Base-by-base conservation (phyloP, 306 rosid species). In the Castanopsis chinensis region DNA sequence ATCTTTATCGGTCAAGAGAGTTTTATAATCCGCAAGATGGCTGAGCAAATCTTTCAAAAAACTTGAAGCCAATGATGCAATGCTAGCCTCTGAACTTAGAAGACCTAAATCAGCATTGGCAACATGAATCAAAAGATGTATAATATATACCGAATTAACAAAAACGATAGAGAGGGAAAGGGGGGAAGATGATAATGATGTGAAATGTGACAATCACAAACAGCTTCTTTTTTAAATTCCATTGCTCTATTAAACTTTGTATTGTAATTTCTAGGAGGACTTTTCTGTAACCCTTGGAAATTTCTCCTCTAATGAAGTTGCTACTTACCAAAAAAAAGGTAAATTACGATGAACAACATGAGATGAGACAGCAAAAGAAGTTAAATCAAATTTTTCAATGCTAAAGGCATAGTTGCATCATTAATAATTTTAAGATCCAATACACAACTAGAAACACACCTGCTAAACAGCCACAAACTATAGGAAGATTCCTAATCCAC, bases 381-480 rank as follows among this genome's bases (percentile, higher is more conserved):
- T 9, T 41, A 18, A 20, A 27, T 74, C 43, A 43, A 53, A 20
- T 37, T 11, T 11, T 63, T 63, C 69, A 27, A 28, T 61, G 41
- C 69, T 3, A 15, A 27, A 61, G 69, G 37, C 35, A 15, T 63
- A 63, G n/a, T 32, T 27, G 37, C 28, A 28, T 63, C 69, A 63
- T 63, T 13, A 0, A 4, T 6, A 63, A 43, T 69, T 23, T 76
- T 69, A 20, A 59, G 18, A 72, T 63, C 33, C 35, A 60, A 59
- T 77, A 14, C 51, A 49, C 23, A 71, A 69, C 77, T 57, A 45
- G 56, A 83, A 76, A 58, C 79, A 73, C 89, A 95, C 99, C 97
- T 49, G 91, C 86, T 81, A 90, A 11, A 75, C 94, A 89, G 73
- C 88, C 83, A 81, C 90, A 91, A 84, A 92, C 96, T 55, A 82